phyloP scores from a whole-genome alignment of 1,139 yeast genomes.

The Geotrichum klebahnii region DNA sequence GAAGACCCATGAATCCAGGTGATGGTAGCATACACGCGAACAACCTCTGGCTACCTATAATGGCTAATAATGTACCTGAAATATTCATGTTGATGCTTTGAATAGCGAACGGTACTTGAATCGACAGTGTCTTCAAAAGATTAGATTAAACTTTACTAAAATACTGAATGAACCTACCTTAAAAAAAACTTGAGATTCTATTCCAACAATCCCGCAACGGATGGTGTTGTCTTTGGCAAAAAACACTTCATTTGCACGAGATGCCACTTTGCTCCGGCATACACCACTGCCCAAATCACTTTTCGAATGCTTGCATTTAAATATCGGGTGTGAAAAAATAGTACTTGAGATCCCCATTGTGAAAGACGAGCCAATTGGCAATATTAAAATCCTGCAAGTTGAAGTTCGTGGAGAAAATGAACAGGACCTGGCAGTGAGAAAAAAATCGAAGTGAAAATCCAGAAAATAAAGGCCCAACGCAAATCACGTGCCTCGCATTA shows the following conservation, averaged over 20 bases:
- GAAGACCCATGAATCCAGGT: constrained; percentile 32
- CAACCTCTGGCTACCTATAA: constrained; percentile 40
- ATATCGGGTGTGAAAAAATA: neutral
- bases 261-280: constrained; percentile 9
- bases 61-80: constrained; percentile 44
- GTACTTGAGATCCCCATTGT: neutral
- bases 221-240: constrained; percentile 33
- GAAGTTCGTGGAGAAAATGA: neutral
- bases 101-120: constrained; percentile 34
- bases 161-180: constrained; percentile 26
- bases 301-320: neutral
- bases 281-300: neutral
- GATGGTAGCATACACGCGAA: constrained; percentile 37
- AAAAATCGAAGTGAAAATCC: too few species aligned
- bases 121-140: constrained; percentile 31
- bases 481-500: neutral
- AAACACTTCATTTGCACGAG: constrained; percentile 33
- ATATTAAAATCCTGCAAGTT: too few species aligned
- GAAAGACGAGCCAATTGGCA: too few species aligned
- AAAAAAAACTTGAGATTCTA: constrained; percentile 23
- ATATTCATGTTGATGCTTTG: constrained; percentile 38
- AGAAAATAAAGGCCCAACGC: neutral
- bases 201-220: constrained; percentile 30
- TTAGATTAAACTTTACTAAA: constrained; percentile 30
- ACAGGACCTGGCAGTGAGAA: neutral